Conservation (phyloP, 306 rosid genomes). For the Cucumis melo region DNA sequence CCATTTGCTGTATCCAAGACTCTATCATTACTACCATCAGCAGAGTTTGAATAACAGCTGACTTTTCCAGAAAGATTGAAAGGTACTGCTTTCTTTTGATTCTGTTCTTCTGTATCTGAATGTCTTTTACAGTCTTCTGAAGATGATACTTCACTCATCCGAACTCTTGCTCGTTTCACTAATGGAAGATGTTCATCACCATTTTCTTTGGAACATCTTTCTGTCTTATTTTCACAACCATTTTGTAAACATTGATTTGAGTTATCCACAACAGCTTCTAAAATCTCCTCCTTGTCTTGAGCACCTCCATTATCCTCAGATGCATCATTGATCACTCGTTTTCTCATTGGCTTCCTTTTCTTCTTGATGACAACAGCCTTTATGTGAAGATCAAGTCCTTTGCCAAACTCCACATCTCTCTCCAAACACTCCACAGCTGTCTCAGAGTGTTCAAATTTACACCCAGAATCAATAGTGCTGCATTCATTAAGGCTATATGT, state of each 20-base stretch:
- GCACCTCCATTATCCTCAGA: constrained; percentile 21
- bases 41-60: constrained; percentile 27
- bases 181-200: constrained; percentile 93
- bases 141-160: constrained; percentile 65
- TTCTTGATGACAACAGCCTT: constrained; percentile 49
- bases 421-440: constrained; percentile 37
- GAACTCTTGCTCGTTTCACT: constrained; percentile 86
- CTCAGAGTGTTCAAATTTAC: constrained; percentile 42
- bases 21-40: constrained; percentile 27
- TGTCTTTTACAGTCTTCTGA: constrained; percentile 32
- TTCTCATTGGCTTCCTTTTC: constrained; percentile 80
- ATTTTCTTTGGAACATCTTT: constrained; percentile 48
- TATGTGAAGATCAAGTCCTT: constrained; percentile 51
- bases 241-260: constrained; percentile 32
- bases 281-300: constrained; percentile 31
- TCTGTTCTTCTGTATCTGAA: constrained; percentile 26
- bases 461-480: constrained; percentile 54
- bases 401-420: constrained; percentile 44
- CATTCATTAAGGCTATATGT: constrained; percentile 58
- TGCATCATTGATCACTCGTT: constrained; percentile 40
- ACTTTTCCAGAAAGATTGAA: constrained; percentile 17
- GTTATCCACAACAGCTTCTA: constrained; percentile 23
- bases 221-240: constrained; percentile 28
- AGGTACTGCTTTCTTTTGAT: constrained; percentile 29
- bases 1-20: constrained; percentile 24